These are phyloP conservation scores for Mycena alexandri DNA, from an alignment of 768 basidiomycete genomes.

Conservation along the genomic window DNA sequence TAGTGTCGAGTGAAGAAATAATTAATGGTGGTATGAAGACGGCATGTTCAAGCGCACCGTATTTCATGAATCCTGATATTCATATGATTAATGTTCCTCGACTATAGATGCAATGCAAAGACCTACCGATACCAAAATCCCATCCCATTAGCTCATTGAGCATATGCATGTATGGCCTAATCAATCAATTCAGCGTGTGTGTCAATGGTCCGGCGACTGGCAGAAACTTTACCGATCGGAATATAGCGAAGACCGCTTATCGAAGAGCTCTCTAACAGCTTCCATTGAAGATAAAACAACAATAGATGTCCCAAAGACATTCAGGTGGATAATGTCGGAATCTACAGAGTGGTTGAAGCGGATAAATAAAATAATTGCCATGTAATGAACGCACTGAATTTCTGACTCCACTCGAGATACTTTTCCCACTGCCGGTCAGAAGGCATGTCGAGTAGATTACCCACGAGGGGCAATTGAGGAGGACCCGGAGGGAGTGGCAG, in stretches of 20 bases:
- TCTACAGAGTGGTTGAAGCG: neutral
- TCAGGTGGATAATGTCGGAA: slow-evolving; percentile 25
- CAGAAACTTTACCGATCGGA: slow-evolving; percentile 17
- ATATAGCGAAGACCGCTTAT: slow-evolving; percentile 20
- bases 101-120: neutral
- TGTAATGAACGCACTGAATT: neutral
- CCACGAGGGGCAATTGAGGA: slow-evolving; percentile 1
- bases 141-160: slow-evolving; percentile 42
- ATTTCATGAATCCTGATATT: slow-evolving; percentile 43
- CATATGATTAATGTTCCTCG: neutral
- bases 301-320: slow-evolving; percentile 16
- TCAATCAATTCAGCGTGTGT: too few species aligned
- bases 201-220: slow-evolving; percentile 1
- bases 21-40: neutral
- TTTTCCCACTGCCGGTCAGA: slow-evolving; percentile 6
- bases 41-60: slow-evolving; percentile 36
- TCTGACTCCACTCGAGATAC: slow-evolving; percentile 25
- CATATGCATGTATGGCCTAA: slow-evolving; percentile 36
- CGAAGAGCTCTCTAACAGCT: slow-evolving; percentile 12
- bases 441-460: slow-evolving; percentile 11
- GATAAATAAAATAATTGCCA: too few species aligned
- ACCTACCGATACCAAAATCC: slow-evolving; percentile 44
- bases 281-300: slow-evolving; percentile 25
- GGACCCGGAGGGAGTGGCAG: slow-evolving; percentile 16
- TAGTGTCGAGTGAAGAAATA: neutral